These are phyloP conservation scores for Pseudocercospora ulei DNA, from an alignment of 2,329 filamentous ascomycete genomes.

Conservation along the genomic window DNA sequence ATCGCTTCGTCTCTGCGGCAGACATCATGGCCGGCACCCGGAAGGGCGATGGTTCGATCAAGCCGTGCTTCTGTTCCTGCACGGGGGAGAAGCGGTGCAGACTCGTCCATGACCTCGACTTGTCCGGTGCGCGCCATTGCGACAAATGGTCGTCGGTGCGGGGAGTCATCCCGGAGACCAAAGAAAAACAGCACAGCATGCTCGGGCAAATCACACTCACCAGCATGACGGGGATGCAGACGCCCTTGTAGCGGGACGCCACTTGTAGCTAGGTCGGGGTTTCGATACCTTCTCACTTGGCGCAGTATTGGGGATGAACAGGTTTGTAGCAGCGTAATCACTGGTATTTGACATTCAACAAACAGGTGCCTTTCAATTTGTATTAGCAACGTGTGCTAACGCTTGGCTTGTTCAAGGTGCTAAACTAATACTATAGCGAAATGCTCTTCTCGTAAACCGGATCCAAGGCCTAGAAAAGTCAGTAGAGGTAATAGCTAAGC, in stretches of 20 bases:
- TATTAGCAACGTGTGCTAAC: too few species aligned
- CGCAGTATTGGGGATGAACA: too few species aligned
- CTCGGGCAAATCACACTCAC: constrained; percentile 3
- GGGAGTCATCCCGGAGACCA: background rate
- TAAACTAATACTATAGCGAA: too few species aligned
- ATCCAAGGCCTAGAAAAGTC: too few species aligned
- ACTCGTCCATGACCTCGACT: constrained; percentile 13
- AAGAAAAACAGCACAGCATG: constrained; percentile 4
- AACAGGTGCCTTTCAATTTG: too few species aligned
- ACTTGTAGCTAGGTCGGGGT: too few species aligned
- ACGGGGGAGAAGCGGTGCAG: constrained; percentile 16
- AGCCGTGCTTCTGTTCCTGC: constrained; percentile 12
- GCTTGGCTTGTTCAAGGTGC: too few species aligned
- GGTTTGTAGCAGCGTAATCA: too few species aligned
- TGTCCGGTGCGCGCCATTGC: constrained; percentile 9
- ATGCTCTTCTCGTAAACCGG: too few species aligned
- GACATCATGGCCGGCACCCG: background rate
- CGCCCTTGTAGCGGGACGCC: background rate
- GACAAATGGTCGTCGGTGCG: background rate
- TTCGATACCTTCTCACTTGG: too few species aligned
- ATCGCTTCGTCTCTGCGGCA: constrained; percentile 15
- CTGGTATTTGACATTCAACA: too few species aligned
- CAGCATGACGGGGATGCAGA: background rate
- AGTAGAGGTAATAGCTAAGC: too few species aligned
- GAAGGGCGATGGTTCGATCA: constrained; percentile 18